Evolutionary conservation across 2,329 filamentous ascomycete species (phyloP), one percentile per base, ranked within the genome.

Genomic region (Calycina herbarum): DNA sequence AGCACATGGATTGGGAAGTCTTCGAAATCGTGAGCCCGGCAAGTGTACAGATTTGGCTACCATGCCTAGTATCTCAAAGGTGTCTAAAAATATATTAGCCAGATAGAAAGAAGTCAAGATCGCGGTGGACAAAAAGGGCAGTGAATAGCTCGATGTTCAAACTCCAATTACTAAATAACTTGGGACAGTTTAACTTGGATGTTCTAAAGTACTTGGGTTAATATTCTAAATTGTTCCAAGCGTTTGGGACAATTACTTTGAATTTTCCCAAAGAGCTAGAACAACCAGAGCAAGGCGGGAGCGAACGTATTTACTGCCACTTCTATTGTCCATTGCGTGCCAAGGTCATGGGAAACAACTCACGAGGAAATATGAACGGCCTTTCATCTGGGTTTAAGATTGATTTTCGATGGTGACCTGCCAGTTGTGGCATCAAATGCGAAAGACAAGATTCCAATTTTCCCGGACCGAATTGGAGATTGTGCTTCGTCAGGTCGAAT

Each of bases 41-140:
- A 62, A 7, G 6, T 62, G 60, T 6, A 57, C 60, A 31, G 60
- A 62, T 10, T 62, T 62, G 15, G 60, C 60, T 13, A 62, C 11
- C 60, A 62, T 62, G 11, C 45, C 45, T 6, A 62, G 45, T 20
- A 62, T 33, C 31, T 62, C 60, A 62, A 62, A 62, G 10, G 31
- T 57, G 24, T 31, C 60, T 62, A 29, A 4, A 10, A 42, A 17
- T 3, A 5, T 10, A 29, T 40, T 56, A 56, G 48, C 31, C 31
- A 33, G 11, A 40, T 8, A 17, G n/a, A 6, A 20, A 45, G 1
- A 45, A 42, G 17, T 45, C 6, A 45, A 45, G 4, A 3, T 33
- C 3, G 31, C 31, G 31, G 7, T 33, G 31, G 31, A 33, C 31
- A 33, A 33, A 33, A 33, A 8, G 5, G 31, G 31, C 31, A 33